Conservation (phyloP, 352 stramenopile species). For the Phytophthora sp. region DNA sequence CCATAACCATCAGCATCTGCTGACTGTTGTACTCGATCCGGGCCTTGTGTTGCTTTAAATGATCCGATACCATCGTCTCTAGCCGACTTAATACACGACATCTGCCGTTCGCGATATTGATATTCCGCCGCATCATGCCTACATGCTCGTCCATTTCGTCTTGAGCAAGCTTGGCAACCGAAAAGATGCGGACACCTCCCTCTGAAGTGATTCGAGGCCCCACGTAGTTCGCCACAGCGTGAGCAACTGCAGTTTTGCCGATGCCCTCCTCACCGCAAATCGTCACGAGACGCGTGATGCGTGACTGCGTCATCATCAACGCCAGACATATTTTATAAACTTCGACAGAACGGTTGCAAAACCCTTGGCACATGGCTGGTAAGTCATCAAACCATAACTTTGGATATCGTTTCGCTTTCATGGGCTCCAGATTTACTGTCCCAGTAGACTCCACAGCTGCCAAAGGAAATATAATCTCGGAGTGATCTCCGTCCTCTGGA, state of each 20-base stretch:
- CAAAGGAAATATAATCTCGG: constrained; percentile 83
- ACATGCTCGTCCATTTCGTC: constrained; percentile 66
- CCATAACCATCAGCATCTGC: constrained; percentile 70
- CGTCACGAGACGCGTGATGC: constrained; percentile 77
- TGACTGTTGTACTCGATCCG: constrained; percentile 59
- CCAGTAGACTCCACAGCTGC: constrained; percentile 51
- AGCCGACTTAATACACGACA: constrained; percentile 58
- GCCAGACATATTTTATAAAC: constrained; percentile 85
- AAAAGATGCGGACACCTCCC: constrained; percentile 76
- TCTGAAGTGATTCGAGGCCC: constrained; percentile 75
- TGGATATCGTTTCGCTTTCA: constrained; percentile 68
- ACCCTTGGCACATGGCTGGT: constrained; percentile 78
- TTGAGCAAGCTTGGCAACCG: constrained; percentile 58
- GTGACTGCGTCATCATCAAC: constrained; percentile 79
- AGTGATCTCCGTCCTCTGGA: constrained; percentile 77
- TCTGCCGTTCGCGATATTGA: constrained; percentile 43
- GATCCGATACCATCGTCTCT: constrained; percentile 54
- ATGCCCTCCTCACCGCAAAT: constrained; percentile 80
- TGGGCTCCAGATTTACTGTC: constrained; percentile 49
- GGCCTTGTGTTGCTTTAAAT: constrained; percentile 57
- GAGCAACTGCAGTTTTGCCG: constrained; percentile 75
- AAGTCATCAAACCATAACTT: constrained; percentile 84
- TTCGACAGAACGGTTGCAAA: constrained; percentile 79
- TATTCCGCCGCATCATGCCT: constrained; percentile 49
- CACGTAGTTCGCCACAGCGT: constrained; percentile 81